Evolutionary conservation across 1,284 basidiomycete species (phyloP).

Genomic region (Golubevia sp.): DNA sequence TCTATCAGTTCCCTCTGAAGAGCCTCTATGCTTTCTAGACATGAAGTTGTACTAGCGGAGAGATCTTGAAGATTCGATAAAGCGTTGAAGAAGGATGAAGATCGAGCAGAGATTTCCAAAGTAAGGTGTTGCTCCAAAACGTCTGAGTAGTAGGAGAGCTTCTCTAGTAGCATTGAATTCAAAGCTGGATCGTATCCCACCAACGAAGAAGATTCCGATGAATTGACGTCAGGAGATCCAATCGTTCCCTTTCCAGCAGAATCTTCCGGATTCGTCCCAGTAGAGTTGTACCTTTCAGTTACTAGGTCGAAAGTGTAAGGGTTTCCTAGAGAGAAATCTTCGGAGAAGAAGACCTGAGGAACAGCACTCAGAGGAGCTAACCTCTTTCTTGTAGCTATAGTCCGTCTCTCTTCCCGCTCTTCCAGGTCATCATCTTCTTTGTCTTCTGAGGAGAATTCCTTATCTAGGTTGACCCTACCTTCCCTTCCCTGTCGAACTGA

Average conservation of each 20-base stretch:
- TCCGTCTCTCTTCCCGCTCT: no score
- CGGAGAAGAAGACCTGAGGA: slow-evolving; percentile 75
- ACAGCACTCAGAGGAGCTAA: slow-evolving; percentile 73
- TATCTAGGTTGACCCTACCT: no score
- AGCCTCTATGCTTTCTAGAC: slow-evolving; percentile 75
- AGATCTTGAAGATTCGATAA: slow-evolving; percentile 90
- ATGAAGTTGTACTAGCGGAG: slow-evolving; percentile 82
- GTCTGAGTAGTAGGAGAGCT: slow-evolving; percentile 88
- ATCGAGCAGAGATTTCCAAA: slow-evolving; percentile 85
- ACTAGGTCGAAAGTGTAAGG: slow-evolving; percentile 81
- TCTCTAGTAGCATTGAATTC: slow-evolving; percentile 77
- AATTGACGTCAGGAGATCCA: no score
- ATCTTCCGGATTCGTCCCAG: slow-evolving; percentile 5
- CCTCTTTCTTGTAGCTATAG: no score
- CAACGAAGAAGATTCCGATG: slow-evolving; percentile 18
- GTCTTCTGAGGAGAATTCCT: no score
- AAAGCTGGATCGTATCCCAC: slow-evolving; percentile 51
- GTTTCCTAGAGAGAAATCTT: slow-evolving; percentile 83
- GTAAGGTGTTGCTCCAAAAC: slow-evolving; percentile 93
- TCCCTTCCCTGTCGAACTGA: no score
- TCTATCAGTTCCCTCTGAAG: slow-evolving; percentile 75
- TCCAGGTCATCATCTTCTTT: no score
- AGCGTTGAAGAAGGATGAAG: slow-evolving; percentile 93
- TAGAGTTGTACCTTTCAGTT: slow-evolving; percentile 67
- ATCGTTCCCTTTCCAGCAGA: no score